Evolutionary conservation across 352 stramenopile genomes (phyloP), one percentile per base, ranked within the genome.

Genomic region (Phytophthora pluvialis): DNA sequence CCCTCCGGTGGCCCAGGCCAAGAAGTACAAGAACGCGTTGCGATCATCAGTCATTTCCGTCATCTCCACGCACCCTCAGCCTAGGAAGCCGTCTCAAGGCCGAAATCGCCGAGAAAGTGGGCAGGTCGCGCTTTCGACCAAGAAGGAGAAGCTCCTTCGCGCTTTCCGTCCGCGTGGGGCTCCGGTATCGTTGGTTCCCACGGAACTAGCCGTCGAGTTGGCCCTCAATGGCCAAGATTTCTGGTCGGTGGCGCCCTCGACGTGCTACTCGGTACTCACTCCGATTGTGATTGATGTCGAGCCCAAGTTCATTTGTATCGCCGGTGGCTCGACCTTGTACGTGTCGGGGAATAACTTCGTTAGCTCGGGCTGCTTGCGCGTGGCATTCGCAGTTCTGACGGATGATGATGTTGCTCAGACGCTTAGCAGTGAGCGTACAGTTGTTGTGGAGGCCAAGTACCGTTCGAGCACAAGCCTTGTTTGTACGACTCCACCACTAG

Each of bases 211-310:
- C 2, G 64, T 86, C 0, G 81, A 90, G 31, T 38, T 90, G 3
- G 81, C 81, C 9, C 68, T 90, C 10, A 90, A 90, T 50, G 81
- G 81, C 1, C 81, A 90, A 55, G 80, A 90, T 40, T 90, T 86
- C 16, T 80, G 77, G 73, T 88, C 81, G 0, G 43, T 73, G 1
- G 75, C 75, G 11, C 76, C 80, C 1, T 71, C 62, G 9, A 70
- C 55, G 5, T 78, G 77, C 43, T 86, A 81, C 25, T 55, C 76
- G 11, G 53, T 66, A 0, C 73, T 74, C 4, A 74, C 75, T 1
- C 67, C 78, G 4, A 68, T 86, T 9, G 38, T 86, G 6, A 10
- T 81, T 28, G 62, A 66, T 42, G 64, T 78, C 2, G 72, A 83
- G 47, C 79, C 76, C 1, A 68, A 69, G 15, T 84, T 76, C 46